Evolutionary conservation across 164 flowering plant species (phyloP).

Genomic region (Kingdonia uniflora): DNA sequence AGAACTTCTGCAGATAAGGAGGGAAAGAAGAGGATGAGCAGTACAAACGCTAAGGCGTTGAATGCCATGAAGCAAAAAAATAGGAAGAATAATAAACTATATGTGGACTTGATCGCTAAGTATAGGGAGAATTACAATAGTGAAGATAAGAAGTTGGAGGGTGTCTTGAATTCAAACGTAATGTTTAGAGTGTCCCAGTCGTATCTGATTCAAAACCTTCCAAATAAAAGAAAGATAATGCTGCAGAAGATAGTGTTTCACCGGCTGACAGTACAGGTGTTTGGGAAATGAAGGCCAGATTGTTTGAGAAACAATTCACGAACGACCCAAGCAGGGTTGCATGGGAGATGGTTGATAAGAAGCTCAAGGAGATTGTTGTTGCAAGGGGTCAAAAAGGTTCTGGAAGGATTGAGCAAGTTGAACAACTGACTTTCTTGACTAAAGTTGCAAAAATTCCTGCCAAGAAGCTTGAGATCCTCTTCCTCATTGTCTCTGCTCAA

Average conservation of each 20-base stretch:
- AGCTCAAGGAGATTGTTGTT: slow-evolving; percentile 69
- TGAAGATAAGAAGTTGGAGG: slow-evolving; percentile 44
- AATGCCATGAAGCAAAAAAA: slow-evolving; percentile 90
- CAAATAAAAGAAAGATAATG: slow-evolving; percentile 22
- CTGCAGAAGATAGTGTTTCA: slow-evolving; percentile 23
- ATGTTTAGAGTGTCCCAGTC: slow-evolving; percentile 68
- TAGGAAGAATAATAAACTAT: slow-evolving; percentile 83
- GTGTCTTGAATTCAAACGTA: slow-evolving; percentile 9
- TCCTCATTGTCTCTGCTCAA: slow-evolving; percentile 79
- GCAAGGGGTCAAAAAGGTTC: slow-evolving; percentile 94
- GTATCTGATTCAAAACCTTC: slow-evolving; percentile 30
- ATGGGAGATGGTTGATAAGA: slow-evolving; percentile 84
- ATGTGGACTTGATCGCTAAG: slow-evolving; percentile 60
- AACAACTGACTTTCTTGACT: slow-evolving; percentile 82
- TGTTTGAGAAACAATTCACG: slow-evolving; percentile 67
- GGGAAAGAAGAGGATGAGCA: slow-evolving; percentile 88
- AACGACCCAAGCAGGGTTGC: slow-evolving; percentile 73
- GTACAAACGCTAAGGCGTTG: slow-evolving; percentile 74
- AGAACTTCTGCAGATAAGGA: slow-evolving; percentile 81
- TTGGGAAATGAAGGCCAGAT: slow-evolving; percentile 67
- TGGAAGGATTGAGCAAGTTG: slow-evolving; percentile 82
- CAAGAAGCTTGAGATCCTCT: slow-evolving; percentile 90
- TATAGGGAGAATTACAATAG: slow-evolving; percentile 63
- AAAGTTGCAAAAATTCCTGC: slow-evolving; percentile 94
- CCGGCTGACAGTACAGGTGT: too few species aligned